Conservation (phyloP, 345 rosid genomes). For the Salix suchowensis region DNA sequence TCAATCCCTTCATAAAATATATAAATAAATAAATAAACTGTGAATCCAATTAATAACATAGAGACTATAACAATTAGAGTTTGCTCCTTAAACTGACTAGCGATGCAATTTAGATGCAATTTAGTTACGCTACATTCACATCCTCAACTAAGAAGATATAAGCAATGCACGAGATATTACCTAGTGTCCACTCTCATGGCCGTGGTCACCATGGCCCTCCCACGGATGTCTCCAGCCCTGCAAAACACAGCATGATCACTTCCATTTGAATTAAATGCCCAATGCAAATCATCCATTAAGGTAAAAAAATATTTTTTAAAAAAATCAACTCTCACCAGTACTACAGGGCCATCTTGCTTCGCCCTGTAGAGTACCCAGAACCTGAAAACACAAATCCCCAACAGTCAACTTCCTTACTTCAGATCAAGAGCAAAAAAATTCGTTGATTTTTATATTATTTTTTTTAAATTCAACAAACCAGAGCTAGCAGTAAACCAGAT, state of each 20-base stretch:
- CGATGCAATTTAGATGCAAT: background rate
- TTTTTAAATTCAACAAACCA: background rate
- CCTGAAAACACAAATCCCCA: slow-evolving; percentile 42
- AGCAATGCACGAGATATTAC: background rate
- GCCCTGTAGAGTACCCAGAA: slow-evolving; percentile 95
- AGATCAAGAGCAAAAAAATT: background rate
- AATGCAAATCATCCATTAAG: background rate
- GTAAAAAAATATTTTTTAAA: background rate
- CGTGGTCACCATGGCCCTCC: slow-evolving; percentile 64
- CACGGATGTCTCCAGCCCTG: slow-evolving; percentile 99
- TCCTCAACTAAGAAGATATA: background rate
- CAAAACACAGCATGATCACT: background rate
- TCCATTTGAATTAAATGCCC: background rate
- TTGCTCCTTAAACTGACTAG: background rate
- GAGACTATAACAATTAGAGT: background rate
- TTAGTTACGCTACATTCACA: background rate
- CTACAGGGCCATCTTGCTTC: slow-evolving; percentile 92
- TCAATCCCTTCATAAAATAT: background rate
- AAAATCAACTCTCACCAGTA: slow-evolving; percentile 50
- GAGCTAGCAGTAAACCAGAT: background rate
- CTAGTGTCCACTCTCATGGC: slow-evolving; percentile 66
- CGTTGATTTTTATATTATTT: background rate
- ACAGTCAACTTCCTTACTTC: background rate
- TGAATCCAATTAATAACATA: background rate
- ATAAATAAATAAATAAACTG: background rate